phyloP scores from a whole-genome alignment of 225 moss, liverwort and hornwort species.

The Marchantia paleacea region DNA sequence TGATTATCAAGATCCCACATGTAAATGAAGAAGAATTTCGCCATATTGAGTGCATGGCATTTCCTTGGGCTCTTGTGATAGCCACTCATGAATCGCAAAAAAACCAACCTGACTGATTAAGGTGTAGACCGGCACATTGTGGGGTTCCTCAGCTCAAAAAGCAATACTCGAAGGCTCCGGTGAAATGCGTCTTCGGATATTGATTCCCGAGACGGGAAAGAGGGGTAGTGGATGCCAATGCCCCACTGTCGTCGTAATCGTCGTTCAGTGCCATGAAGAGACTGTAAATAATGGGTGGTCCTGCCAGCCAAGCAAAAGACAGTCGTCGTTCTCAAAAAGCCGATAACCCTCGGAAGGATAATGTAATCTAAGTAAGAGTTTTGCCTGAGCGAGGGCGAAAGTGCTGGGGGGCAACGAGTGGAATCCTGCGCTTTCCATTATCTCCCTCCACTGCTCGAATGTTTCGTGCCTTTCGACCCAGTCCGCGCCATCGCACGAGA shows the following conservation, averaged over 20 bases:
- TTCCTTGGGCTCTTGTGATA: constrained; percentile 19
- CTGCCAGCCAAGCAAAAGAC: constrained; percentile 80
- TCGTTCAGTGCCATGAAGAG: constrained; percentile 65
- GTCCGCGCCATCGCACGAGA: constrained; percentile 44
- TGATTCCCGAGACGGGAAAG: constrained; percentile 16
- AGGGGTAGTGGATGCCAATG: not conserved
- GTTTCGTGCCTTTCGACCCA: constrained; percentile 46
- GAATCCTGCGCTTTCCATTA: constrained; percentile 64
- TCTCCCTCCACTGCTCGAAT: constrained; percentile 61
- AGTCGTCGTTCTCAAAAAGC: constrained; percentile 70
- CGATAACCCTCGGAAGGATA: constrained; percentile 92
- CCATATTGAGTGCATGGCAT: constrained; percentile 18
- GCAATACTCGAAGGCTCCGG: constrained; percentile 22
- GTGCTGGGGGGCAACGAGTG: constrained; percentile 64
- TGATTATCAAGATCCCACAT: constrained; percentile 23
- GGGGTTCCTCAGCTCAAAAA: constrained; percentile 19
- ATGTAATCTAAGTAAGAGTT: constrained; percentile 75
- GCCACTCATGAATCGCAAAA: constrained; percentile 18
- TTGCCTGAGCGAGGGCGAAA: constrained; percentile 82
- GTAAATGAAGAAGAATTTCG: constrained; percentile 21
- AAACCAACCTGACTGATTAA: constrained; percentile 15
- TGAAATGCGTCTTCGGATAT: constrained; percentile 23
- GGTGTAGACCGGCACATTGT: not conserved
- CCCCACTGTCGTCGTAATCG: not conserved
- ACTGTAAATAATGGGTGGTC: constrained; percentile 82